Percentiles rank a stretch among this genome's conserved stretches.
phyloP scores from a whole-genome alignment of 1,284 basidiomycete genomes.

The Apiotrichum sp. region DNA sequence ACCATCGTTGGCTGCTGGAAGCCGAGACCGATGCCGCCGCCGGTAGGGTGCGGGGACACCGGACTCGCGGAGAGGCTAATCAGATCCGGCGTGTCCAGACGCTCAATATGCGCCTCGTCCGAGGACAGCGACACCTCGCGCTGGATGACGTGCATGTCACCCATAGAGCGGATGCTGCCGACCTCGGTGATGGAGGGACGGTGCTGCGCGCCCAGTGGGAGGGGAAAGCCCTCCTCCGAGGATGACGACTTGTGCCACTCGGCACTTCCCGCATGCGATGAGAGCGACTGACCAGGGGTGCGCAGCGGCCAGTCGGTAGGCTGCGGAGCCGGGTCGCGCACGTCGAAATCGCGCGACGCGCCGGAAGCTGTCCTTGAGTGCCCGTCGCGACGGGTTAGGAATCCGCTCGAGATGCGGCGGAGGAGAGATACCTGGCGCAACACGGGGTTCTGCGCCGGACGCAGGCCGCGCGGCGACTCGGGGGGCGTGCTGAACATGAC shows the following conservation, averaged over 20 bases:
- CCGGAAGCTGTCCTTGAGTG: neutral
- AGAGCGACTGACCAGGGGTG: neutral
- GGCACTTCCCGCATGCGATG: neutral
- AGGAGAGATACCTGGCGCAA: constrained; percentile 1
- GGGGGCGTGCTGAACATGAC: neutral
- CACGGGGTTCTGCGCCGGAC: neutral
- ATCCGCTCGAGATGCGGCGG: constrained; percentile 17
- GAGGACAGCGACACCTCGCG: constrained; percentile 16
- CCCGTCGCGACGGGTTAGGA: constrained; percentile 13
- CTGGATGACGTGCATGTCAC: constrained; percentile 36
- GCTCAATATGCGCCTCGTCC: neutral
- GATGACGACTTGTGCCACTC: neutral
- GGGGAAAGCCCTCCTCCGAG: neutral
- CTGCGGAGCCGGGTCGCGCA: constrained; percentile 36
- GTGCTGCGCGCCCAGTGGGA: neutral
- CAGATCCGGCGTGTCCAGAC: neutral
- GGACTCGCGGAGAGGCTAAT: neutral
- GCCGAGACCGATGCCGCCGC: neutral
- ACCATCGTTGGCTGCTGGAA: neutral
- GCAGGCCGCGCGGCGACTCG: neutral
- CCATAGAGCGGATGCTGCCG: constrained; percentile 42
- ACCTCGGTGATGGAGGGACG: constrained; percentile 1
- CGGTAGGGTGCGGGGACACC: neutral
- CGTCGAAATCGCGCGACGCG: constrained; percentile 12
- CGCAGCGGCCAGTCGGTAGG: constrained; percentile 33